These are phyloP conservation scores for Cymbopogon citratus DNA, from an alignment of 176 grass and related monocot species.

Conservation along the genomic window DNA sequence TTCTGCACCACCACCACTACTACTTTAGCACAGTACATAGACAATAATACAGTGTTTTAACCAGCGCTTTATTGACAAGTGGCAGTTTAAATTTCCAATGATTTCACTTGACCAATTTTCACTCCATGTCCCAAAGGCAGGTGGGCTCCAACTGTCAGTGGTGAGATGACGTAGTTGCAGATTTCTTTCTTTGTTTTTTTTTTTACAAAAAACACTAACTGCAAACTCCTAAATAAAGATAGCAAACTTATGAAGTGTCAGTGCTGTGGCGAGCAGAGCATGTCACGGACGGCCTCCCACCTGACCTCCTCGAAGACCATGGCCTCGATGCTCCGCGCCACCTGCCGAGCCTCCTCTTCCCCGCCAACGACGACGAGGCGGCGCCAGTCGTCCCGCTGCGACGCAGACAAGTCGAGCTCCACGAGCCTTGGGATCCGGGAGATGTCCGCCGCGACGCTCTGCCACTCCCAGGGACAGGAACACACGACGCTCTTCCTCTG, in stretches of 20 bases:
- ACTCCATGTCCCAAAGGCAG: no score
- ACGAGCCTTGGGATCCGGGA: constrained; percentile 31
- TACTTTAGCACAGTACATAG: no score
- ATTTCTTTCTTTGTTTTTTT: not conserved
- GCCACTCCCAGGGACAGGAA: constrained; percentile 46
- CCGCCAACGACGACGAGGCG: not conserved
- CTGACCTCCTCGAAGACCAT: constrained; percentile 81
- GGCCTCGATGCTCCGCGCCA: constrained; percentile 53
- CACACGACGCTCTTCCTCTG: not conserved
- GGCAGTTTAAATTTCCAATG: no score
- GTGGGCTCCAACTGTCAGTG: not conserved
- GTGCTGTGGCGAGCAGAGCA: constrained; percentile 20
- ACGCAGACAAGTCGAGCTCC: constrained; percentile 32
- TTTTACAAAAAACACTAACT: not conserved
- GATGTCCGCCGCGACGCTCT: constrained; percentile 41
- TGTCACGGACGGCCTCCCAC: constrained; percentile 47
- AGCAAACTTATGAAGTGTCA: not conserved
- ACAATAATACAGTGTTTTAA: no score
- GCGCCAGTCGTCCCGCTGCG: constrained; percentile 47
- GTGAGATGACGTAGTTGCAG: not conserved
- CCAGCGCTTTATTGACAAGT: no score
- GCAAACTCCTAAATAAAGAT: not conserved
- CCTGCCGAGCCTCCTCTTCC: constrained; percentile 20
- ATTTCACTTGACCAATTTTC: no score
- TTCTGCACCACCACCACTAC: no score